A percentile compares a stretch with the other conserved stretches of the same genome.
Conservation (phyloP, 2,329 filamentous ascomycete genomes). For the Lecanoromycetidae sp. region DNA sequence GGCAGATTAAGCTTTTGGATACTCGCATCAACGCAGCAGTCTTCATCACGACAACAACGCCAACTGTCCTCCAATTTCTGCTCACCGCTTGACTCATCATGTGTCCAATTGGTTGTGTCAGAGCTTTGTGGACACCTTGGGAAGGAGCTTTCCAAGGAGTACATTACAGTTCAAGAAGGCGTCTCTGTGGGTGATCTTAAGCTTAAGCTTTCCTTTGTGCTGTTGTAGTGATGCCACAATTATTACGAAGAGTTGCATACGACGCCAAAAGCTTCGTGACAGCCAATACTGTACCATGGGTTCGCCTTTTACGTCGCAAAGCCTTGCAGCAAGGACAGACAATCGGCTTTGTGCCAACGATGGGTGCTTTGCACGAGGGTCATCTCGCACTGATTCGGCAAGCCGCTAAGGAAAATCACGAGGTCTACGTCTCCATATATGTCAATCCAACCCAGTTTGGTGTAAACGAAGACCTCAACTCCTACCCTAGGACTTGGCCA, state of each 20-base stretch:
- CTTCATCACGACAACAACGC: constrained; percentile 17
- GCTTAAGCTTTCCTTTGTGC: not conserved
- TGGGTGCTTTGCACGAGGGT: constrained; percentile 91
- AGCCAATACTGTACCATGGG: not conserved
- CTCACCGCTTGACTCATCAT: constrained; percentile 3
- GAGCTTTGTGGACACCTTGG: not conserved
- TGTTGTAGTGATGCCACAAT: not conserved
- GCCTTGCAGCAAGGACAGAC: constrained; percentile 45
- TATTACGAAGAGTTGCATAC: not conserved
- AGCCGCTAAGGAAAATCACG: constrained; percentile 71
- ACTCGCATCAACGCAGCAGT: constrained; percentile 16
- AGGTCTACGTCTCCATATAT: constrained; percentile 84
- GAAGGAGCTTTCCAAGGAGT: not conserved
- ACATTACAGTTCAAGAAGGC: not conserved
- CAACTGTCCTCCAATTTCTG: not conserved
- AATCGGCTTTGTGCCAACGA: constrained; percentile 85
- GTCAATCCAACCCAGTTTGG: constrained; percentile 97
- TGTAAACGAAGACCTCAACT: constrained; percentile 70
- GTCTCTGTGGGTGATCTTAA: not conserved
- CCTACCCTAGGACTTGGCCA: constrained; percentile 85
- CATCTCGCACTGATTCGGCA: constrained; percentile 76
- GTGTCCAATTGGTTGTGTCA: not conserved
- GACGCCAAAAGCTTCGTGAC: constrained; percentile 1
- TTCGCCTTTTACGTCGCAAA: constrained; percentile 11
- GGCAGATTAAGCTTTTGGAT: not conserved